These are phyloP conservation scores for Dictyostelium intermedium DNA, from an alignment of 78 protist genomes.

Conservation along the genomic window DNA sequence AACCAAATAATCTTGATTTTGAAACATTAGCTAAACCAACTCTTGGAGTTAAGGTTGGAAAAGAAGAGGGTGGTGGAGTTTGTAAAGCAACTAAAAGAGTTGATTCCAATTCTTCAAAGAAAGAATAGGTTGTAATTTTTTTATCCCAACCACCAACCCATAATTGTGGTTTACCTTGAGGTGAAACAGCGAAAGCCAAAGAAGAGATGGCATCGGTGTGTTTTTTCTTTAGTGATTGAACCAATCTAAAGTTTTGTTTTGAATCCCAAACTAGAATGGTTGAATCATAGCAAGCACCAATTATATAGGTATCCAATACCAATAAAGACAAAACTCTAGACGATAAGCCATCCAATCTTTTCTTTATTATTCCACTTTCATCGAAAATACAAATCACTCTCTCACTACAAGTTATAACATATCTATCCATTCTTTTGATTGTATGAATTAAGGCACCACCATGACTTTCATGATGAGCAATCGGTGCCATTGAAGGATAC, in stretches of 20 bases:
- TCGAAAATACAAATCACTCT: conserved; percentile 30
- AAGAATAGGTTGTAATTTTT: conserved; percentile 18
- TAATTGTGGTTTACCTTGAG: not conserved
- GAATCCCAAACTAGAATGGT: conserved; percentile 34
- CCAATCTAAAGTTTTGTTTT: conserved; percentile 21
- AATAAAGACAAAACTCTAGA: not conserved
- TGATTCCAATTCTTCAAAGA: not conserved
- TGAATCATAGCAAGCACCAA: conserved; percentile 39
- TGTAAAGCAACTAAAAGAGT: not conserved
- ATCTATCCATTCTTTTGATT: conserved; percentile 8
- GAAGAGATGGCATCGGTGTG: conserved; percentile 28
- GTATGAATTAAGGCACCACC: conserved; percentile 31
- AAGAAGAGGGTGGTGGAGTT: not conserved
- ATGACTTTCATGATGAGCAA: conserved; percentile 4
- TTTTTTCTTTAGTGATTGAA: conserved; percentile 4
- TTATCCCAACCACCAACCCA: conserved; percentile 66
- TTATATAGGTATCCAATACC: not conserved
- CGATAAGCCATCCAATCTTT: conserved; percentile 24
- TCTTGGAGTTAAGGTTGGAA: not conserved
- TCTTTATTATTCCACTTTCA: not conserved
- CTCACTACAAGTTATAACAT: conserved; percentile 38
- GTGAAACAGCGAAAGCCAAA: not conserved
- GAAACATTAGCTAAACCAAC: not conserved
- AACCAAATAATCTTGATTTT: not conserved
- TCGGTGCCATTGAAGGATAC: conserved; percentile 23